These are phyloP conservation scores for Ziziphus jujuba DNA, from an alignment of 306 rosid genomes.

Conservation along the genomic window DNA sequence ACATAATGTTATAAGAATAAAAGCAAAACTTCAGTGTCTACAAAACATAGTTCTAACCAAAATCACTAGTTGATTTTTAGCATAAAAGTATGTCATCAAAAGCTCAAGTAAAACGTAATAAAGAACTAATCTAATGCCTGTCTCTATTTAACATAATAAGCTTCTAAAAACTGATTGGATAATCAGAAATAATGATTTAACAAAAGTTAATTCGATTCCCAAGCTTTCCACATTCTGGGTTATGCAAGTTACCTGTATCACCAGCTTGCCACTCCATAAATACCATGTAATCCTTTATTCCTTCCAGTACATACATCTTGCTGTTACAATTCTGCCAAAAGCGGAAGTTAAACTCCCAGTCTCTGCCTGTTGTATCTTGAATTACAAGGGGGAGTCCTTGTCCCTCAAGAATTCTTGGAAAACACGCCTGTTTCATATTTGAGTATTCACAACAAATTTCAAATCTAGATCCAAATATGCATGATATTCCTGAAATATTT, in stretches of 20 bases:
- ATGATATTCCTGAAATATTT: background rate
- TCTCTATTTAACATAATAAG: too few species aligned
- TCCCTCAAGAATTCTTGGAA: constrained; percentile 11
- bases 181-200: background rate
- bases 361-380: constrained; percentile 12
- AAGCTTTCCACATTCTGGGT: background rate
- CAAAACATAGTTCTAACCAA: background rate
- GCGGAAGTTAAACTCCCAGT: constrained; percentile 25
- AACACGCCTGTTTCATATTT: constrained; percentile 15
- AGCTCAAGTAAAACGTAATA: background rate
- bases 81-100: background rate
- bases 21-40: background rate
- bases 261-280: constrained; percentile 26
- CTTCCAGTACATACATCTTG: constrained; percentile 29
- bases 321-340: constrained; percentile 21
- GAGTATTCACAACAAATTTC: background rate
- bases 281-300: constrained; percentile 27
- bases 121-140: too few species aligned
- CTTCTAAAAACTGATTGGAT: too few species aligned
- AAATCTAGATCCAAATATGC: background rate
- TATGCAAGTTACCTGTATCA: constrained; percentile 27
- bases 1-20: background rate
- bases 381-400: constrained; percentile 1
- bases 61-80: background rate
- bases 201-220: background rate